These are phyloP conservation scores for Melanomma pulvis-pyrius DNA, from an alignment of 495 filamentous ascomycete genomes.

Conservation along the genomic window DNA sequence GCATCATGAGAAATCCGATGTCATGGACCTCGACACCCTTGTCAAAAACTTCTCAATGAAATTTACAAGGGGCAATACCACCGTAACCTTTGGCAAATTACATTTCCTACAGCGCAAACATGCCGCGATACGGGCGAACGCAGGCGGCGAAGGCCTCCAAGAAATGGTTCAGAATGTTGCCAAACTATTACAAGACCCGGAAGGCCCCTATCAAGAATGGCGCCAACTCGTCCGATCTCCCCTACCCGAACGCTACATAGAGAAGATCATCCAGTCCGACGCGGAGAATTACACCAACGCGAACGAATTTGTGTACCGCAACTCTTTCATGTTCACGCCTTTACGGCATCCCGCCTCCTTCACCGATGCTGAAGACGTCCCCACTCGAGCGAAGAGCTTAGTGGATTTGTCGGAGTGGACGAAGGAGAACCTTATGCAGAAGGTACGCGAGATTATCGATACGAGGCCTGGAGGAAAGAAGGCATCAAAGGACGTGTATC, in stretches of 20 bases:
- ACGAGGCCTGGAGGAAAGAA: background rate
- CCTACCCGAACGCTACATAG: conserved; percentile 46
- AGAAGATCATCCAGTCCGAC: conserved; percentile 60
- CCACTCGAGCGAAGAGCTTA: conserved; percentile 3
- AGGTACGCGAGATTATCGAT: conserved; percentile 25
- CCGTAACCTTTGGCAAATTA: conserved; percentile 78
- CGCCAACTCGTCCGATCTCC: background rate
- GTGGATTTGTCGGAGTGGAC: conserved; percentile 26
- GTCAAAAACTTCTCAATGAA: conserved; percentile 75
- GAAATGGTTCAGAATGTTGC: conserved; percentile 53
- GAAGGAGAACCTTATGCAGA: conserved; percentile 10
- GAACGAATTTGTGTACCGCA: conserved; percentile 59
- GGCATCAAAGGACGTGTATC: conserved; percentile 27
- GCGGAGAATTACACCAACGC: conserved; percentile 64
- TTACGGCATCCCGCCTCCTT: conserved; percentile 1
- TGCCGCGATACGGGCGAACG: conserved; percentile 42
- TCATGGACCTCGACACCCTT: conserved; percentile 72
- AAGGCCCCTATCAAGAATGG: conserved; percentile 42
- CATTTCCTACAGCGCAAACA: conserved; percentile 78
- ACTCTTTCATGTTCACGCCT: conserved; percentile 66
- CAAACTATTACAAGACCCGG: conserved; percentile 40
- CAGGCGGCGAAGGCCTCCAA: conserved; percentile 45
- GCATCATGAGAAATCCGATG: conserved; percentile 56
- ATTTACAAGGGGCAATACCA: conserved; percentile 88
- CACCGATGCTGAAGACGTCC: conserved; percentile 11